phyloP scores from a whole-genome alignment of 2,329 filamentous ascomycete genomes.

The Sporothrix brunneoviolacea region DNA sequence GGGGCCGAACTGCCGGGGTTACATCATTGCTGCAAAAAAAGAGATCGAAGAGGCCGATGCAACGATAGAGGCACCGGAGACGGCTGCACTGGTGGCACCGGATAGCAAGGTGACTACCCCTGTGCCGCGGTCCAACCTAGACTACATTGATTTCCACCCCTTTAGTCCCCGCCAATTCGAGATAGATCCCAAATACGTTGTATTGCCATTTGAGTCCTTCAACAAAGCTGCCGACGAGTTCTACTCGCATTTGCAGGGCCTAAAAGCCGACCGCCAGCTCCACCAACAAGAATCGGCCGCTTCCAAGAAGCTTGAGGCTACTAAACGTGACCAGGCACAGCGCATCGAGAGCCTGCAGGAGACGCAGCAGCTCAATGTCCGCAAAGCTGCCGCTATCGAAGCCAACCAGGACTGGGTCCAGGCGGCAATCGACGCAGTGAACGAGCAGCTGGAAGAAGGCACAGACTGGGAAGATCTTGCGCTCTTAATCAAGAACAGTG shows the following conservation, averaged over 20 bases:
- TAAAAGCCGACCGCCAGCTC: slow-evolving; percentile 78
- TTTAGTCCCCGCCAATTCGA: slow-evolving; percentile 79
- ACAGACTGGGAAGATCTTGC: slow-evolving; percentile 98
- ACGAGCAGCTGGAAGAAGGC: slow-evolving; percentile 81
- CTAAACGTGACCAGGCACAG: slow-evolving; percentile 74
- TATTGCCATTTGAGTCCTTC: slow-evolving; percentile 76
- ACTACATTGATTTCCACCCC: slow-evolving; percentile 95
- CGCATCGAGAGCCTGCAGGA: slow-evolving; percentile 78
- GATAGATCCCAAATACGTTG: slow-evolving; percentile 54
- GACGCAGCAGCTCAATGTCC: slow-evolving; percentile 72
- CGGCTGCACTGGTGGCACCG: not conserved
- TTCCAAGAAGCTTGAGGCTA: slow-evolving; percentile 77
- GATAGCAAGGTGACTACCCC: slow-evolving; percentile 5
- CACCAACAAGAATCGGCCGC: slow-evolving; percentile 76
- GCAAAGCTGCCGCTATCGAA: slow-evolving; percentile 85
- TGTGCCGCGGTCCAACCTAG: slow-evolving; percentile 31
- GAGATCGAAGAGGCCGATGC: slow-evolving; percentile 8
- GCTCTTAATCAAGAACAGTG: slow-evolving; percentile 80
- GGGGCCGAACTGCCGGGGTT: slow-evolving; percentile 62
- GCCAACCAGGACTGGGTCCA: slow-evolving; percentile 87
- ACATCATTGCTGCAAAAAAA: slow-evolving; percentile 72
- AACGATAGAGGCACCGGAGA: not conserved
- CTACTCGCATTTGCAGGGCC: slow-evolving; percentile 92
- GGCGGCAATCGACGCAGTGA: slow-evolving; percentile 87
- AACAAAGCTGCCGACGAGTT: slow-evolving; percentile 95